A percentile compares a stretch with the other conserved stretches of the same genome.
These are phyloP conservation scores for Clonostachys rhizophaga DNA, from an alignment of 2,329 filamentous ascomycete species.

Conservation along the genomic window DNA sequence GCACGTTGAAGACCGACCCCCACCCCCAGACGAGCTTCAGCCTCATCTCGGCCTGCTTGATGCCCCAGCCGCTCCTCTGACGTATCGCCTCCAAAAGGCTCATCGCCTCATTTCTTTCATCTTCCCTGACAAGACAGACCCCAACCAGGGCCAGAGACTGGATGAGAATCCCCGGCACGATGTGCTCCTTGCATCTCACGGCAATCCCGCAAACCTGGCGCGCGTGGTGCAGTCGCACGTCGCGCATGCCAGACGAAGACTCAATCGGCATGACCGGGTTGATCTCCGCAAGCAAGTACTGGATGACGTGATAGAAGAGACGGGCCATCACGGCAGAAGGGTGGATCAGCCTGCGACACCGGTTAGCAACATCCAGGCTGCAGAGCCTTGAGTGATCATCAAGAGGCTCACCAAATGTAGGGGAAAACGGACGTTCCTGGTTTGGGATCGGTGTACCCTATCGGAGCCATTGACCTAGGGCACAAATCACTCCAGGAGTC, in stretches of 20 bases:
- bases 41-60: not conserved
- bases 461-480: constrained; percentile 81
- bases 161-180: constrained; percentile 73
- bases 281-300: constrained; percentile 74
- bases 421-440: constrained; percentile 73
- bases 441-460: constrained; percentile 71
- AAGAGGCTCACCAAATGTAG: constrained; percentile 66
- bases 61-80: constrained; percentile 56
- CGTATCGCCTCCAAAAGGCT: constrained; percentile 71
- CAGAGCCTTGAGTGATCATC: not conserved
- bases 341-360: constrained; percentile 66
- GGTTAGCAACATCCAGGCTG: not conserved
- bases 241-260: constrained; percentile 61
- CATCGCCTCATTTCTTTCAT: constrained; percentile 78
- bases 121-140: constrained; percentile 60
- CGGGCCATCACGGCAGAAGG: constrained; percentile 75
- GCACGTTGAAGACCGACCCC: too few relatives aligned
- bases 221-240: constrained; percentile 68
- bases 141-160: constrained; percentile 76
- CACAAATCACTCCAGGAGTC: constrained; percentile 77
- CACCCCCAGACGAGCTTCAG: too few relatives aligned
- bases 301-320: constrained; percentile 84
- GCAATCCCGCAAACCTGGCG: constrained; percentile 87
- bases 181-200: constrained; percentile 76
- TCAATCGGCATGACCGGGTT: constrained; percentile 64